These are phyloP conservation scores for Erythrobasidium hasegawianum DNA, from an alignment of 1,284 basidiomycete genomes.

Conservation along the genomic window DNA sequence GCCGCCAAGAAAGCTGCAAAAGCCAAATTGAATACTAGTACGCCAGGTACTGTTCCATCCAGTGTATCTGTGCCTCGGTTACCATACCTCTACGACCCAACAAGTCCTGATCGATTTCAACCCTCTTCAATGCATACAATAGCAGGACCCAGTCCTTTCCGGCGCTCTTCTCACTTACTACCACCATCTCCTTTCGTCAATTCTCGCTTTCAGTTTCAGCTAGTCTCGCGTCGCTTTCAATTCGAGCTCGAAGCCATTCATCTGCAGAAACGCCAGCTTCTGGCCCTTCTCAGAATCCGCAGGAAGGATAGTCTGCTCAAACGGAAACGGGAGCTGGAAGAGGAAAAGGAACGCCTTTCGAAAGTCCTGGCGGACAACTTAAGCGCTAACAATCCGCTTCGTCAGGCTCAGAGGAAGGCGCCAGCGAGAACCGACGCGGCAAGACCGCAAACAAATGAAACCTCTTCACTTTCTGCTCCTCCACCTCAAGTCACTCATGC, in stretches of 20 bases:
- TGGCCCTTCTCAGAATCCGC: not conserved
- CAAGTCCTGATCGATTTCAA: not conserved
- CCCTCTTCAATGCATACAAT: not conserved
- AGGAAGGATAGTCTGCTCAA: not conserved
- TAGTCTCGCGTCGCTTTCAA: not conserved
- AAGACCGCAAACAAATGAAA: too few species aligned
- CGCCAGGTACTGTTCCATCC: not conserved
- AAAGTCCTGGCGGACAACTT: not conserved
- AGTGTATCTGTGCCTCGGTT: not conserved
- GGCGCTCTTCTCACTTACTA: not conserved
- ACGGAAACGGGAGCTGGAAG: slow-evolving; percentile 1
- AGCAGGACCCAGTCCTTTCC: not conserved
- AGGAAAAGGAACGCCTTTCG: slow-evolving; percentile 1
- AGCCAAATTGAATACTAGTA: not conserved
- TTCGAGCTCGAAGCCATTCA: not conserved
- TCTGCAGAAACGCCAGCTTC: slow-evolving; percentile 1
- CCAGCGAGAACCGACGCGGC: not conserved
- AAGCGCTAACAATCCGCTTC: not conserved
- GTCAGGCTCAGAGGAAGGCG: not conserved
- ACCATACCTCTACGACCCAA: not conserved
- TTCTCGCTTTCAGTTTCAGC: not conserved
- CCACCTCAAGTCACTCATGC: not conserved
- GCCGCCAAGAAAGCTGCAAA: slow-evolving; percentile 2
- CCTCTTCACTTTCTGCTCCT: not conserved
- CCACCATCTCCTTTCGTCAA: not conserved